Evolutionary conservation across 1,139 yeast genomes (phyloP).

Genomic region (Candida neerlandica): DNA sequence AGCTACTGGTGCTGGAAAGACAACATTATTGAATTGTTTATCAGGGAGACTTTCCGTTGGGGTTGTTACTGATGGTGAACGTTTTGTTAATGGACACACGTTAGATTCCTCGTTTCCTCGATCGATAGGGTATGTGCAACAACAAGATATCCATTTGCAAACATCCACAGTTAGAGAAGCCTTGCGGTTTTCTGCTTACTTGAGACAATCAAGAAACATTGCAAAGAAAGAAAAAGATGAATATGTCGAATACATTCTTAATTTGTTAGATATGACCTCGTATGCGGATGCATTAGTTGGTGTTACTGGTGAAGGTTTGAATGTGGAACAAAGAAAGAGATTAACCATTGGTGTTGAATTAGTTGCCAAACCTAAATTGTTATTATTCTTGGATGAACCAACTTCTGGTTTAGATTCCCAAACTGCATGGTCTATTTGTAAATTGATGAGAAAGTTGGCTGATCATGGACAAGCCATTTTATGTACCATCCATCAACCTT

Average conservation of each 20-base stretch:
- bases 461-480: conserved; percentile 44
- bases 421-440: conserved; percentile 47
- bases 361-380: conserved; percentile 40
- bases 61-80: conserved; percentile 33
- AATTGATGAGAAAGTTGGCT: conserved; percentile 42
- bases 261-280: conserved; percentile 20
- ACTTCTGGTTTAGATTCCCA: conserved; percentile 45
- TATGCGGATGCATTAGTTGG: conserved; percentile 45
- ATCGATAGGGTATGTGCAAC: conserved; percentile 45
- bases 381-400: conserved; percentile 40
- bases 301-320: conserved; percentile 45
- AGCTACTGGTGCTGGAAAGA: conserved; percentile 40
- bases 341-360: conserved; percentile 44
- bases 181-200: conserved; percentile 35
- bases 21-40: conserved; percentile 35
- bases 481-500: conserved; percentile 46
- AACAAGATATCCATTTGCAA: conserved; percentile 40
- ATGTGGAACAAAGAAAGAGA: conserved; percentile 42
- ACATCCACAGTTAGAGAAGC: conserved; percentile 43
- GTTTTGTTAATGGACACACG: conserved; percentile 40
- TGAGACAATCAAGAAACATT: conserved; percentile 35
- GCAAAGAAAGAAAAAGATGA: conserved; percentile 34
- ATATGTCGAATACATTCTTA: conserved; percentile 38
- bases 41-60: conserved; percentile 39
- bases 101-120: conserved; percentile 40